Base-by-base conservation (phyloP, 2,329 filamentous ascomycete species). In the Curvularia eragrostidis region DNA sequence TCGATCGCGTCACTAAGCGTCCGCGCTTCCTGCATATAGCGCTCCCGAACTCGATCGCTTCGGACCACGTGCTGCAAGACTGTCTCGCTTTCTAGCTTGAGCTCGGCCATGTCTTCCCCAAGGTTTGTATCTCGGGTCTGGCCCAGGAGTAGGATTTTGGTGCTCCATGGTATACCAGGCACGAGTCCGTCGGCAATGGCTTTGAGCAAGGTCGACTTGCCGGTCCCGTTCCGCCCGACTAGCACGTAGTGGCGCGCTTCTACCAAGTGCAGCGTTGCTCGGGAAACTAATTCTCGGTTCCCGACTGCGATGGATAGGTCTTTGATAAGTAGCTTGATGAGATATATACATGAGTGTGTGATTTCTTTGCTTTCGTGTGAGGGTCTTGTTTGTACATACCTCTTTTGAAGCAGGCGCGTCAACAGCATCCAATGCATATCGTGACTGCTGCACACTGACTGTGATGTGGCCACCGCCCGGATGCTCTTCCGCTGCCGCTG, bases 121-220 rank as follows among this genome's bases (percentile, higher is more conserved):
- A 67, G 2, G 2, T 54, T 48, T 1, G 24, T 48, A 1, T 70
- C 64, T 13, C 66, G 49, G 3, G 72, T 77, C 58, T 78, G 76
- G 1, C 76, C 75, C 0, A 78, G 59, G 3, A 77, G 62, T 7
- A 78, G 53, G 19, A 78, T 73, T 2, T 64, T 61, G 8, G 73
- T 71, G 50, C 72, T 75, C 71, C 69, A 75, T 5, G 75, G 73
- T 8, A 78, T 77, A 0, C 90, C 91, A 0, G 91, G 91, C 15
- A 96, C 89, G 32, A 93, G 81, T 67, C 91, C 91, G 60, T 92
- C 87, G 4, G 87, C 89, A 64, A 96, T 87, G 1, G 91, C 91
- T 68, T 86, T 86, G 15, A 95, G 79, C 6, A 94, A 77, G 0
- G 90, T 94, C 3, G 90, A 93, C 72, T 96, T 96, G 5, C 91